Evolutionary conservation across 164 flowering plant genomes (phyloP).

Genomic region (Piper betle): DNA sequence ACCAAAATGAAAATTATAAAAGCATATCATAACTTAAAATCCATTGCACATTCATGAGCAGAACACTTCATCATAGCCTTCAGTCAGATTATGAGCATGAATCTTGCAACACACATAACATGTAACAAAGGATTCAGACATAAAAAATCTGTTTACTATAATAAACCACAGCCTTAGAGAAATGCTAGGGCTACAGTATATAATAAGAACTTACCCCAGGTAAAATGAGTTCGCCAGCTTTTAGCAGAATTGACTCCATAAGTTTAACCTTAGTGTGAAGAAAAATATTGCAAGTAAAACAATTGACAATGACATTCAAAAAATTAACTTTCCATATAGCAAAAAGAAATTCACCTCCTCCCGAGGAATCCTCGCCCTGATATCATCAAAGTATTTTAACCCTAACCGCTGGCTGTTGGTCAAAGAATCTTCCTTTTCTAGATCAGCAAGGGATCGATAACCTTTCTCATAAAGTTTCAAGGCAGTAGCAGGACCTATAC

Average conservation of each 20-base stretch:
- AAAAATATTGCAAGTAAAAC: not conserved
- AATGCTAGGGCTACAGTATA: not conserved
- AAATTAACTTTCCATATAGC: not conserved
- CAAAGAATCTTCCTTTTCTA: constrained; percentile 58
- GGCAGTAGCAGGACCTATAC: constrained; percentile 95
- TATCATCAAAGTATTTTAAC: constrained; percentile 80
- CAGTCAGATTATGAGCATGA: not conserved
- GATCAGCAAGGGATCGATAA: constrained; percentile 67
- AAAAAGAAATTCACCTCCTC: constrained; percentile 37
- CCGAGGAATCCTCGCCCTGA: constrained; percentile 75
- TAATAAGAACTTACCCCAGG: constrained; percentile 49
- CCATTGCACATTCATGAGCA: not conserved
- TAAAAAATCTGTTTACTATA: too few relatives aligned
- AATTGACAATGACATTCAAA: not conserved
- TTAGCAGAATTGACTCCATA: constrained; percentile 72
- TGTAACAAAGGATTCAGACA: too few relatives aligned
- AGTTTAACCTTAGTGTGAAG: constrained; percentile 48
- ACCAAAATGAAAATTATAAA: not conserved
- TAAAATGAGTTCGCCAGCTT: constrained; percentile 59
- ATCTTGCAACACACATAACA: too few relatives aligned
- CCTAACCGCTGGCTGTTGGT: constrained; percentile 73
- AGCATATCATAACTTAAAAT: not conserved
- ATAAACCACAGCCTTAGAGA: not conserved
- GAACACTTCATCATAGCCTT: not conserved
- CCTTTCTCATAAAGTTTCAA: constrained; percentile 86